Percentiles rank a stretch among this genome's conserved stretches.
Evolutionary conservation across 306 rosid genomes (phyloP).

Genomic region (Trifolium subterraneum): DNA sequence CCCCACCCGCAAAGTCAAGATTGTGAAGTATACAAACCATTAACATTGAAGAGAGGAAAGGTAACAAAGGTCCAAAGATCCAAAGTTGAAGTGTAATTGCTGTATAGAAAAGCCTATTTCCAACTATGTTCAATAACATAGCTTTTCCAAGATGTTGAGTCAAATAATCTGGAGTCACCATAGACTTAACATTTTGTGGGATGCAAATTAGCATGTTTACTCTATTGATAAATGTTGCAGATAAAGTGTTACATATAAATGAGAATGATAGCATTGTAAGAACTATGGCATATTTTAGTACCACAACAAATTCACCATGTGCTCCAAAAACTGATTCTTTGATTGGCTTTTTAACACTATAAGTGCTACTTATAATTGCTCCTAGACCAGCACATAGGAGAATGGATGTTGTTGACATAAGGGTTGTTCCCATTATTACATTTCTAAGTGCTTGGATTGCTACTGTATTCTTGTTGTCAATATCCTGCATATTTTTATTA

Average conservation of each 20-base stretch:
- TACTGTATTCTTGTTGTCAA: slow-evolving; percentile 6
- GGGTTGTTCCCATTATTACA: slow-evolving; percentile 29
- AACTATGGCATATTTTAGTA: slow-evolving; percentile 9
- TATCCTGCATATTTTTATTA: slow-evolving; percentile 21
- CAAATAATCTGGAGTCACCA: slow-evolving; percentile 33
- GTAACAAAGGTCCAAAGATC: slow-evolving; percentile 80
- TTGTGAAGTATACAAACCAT: slow-evolving; percentile 67
- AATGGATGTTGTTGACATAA: slow-evolving; percentile 38
- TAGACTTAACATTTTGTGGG: slow-evolving; percentile 31
- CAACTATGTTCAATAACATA: slow-evolving; percentile 40
- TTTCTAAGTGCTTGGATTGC: slow-evolving; percentile 37
- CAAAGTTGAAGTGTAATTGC: slow-evolving; percentile 71
- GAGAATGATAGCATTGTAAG: slow-evolving; percentile 17
- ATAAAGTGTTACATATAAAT: slow-evolving; percentile 20
- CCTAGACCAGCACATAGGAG: slow-evolving; percentile 41
- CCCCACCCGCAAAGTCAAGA: slow-evolving; percentile 56
- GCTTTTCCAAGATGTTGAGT: slow-evolving; percentile 21
- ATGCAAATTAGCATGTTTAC: slow-evolving; percentile 33
- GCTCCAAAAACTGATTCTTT: slow-evolving; percentile 32
- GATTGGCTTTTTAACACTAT: slow-evolving; percentile 22
- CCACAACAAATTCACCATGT: slow-evolving; percentile 7
- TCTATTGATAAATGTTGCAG: slow-evolving; percentile 15
- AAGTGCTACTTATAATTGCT: slow-evolving; percentile 41
- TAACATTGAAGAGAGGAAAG: slow-evolving; percentile 56
- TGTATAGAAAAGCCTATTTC: slow-evolving; percentile 68